phyloP scores from a whole-genome alignment of 2,329 filamentous ascomycete species.

The Phialophora tarda region DNA sequence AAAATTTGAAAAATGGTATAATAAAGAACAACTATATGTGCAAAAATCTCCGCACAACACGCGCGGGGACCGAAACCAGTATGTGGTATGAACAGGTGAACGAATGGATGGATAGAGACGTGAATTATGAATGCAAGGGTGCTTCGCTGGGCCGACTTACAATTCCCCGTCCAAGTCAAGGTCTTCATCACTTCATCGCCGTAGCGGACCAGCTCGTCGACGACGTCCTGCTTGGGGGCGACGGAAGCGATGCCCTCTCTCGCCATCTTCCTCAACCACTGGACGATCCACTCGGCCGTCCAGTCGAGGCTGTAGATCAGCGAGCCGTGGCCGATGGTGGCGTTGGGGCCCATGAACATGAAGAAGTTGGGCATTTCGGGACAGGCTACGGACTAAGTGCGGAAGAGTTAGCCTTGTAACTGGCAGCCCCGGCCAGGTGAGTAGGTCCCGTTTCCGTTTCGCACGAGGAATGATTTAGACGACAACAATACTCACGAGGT shows the following conservation, averaged over 20 bases:
- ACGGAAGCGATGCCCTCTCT: constrained; percentile 44
- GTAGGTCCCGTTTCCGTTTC: no score
- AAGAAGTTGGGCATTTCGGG: constrained; percentile 45
- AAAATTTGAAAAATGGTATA: no score
- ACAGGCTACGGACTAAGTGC: constrained; percentile 14
- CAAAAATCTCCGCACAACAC: no score
- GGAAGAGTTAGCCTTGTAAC: neutral
- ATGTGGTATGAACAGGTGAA: no score
- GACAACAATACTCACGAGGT: constrained; percentile 26
- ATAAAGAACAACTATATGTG: no score
- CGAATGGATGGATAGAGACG: no score
- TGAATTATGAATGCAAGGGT: no score
- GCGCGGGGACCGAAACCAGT: no score
- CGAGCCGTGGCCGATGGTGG: constrained; percentile 41
- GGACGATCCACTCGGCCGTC: constrained; percentile 42
- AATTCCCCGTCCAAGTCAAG: constrained; percentile 50
- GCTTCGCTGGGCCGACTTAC: constrained; percentile 4
- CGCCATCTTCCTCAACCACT: constrained; percentile 43
- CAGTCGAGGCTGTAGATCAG: constrained; percentile 36
- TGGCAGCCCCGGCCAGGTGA: no score
- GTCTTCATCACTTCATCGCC: constrained; percentile 56
- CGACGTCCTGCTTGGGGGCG: constrained; percentile 51
- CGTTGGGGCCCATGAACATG: constrained; percentile 43
- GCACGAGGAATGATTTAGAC: neutral
- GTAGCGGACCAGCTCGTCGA: constrained; percentile 57